Conservation (phyloP, 2,329 filamentous ascomycete genomes). For the Cladosporium sp. region DNA sequence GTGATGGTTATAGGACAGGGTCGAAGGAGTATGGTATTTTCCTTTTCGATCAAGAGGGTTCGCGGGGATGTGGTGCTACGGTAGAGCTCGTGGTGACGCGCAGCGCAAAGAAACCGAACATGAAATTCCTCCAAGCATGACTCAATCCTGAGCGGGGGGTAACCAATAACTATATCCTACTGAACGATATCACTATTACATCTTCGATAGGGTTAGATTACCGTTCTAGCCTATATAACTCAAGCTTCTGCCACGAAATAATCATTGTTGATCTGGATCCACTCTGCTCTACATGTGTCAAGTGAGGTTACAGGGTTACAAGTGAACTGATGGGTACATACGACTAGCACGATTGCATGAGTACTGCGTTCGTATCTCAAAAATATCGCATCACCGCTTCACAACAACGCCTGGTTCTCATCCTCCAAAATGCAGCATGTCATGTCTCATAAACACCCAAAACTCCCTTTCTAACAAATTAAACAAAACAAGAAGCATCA, state of each 20-base stretch:
- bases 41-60: background rate
- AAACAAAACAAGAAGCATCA: background rate
- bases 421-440: background rate
- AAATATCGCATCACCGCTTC: background rate
- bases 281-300: too few species aligned
- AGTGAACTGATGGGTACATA: background rate
- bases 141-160: background rate
- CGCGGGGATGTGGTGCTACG: background rate
- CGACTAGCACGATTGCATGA: background rate
- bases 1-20: background rate
- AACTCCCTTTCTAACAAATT: background rate
- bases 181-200: background rate
- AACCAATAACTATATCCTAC: background rate
- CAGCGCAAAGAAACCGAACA: background rate
- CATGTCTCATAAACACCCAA: constrained; percentile 7
- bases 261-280: too few species aligned
- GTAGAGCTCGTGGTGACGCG: background rate
- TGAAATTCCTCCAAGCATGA: constrained; percentile 1
- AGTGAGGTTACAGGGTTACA: background rate
- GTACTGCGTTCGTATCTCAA: background rate
- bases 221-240: too few species aligned
- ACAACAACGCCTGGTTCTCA: background rate
- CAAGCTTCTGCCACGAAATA: too few species aligned
- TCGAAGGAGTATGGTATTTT: background rate
- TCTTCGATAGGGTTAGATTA: too few species aligned